Percentiles rank a stretch among this genome's conserved stretches.
phyloP scores from a whole-genome alignment of 1,284 basidiomycete genomes.

The Cryptococcus hybrid region DNA sequence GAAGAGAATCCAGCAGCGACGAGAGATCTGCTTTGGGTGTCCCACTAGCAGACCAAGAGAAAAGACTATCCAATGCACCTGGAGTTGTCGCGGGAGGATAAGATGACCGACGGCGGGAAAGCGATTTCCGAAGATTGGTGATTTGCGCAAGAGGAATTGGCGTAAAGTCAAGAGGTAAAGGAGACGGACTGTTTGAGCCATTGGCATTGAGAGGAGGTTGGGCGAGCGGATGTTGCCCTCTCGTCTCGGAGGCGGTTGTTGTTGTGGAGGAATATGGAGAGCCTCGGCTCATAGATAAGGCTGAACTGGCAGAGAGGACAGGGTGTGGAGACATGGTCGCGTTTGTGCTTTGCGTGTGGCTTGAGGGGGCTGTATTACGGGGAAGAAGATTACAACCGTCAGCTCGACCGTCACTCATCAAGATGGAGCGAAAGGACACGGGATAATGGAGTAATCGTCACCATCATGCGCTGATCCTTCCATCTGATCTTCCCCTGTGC shows the following conservation, averaged over 20 bases:
- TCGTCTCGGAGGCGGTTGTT: no score
- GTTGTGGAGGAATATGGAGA: not conserved
- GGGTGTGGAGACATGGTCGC: no score
- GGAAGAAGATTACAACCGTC: no score
- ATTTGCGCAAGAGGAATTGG: slow-evolving; percentile 7
- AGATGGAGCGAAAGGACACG: no score
- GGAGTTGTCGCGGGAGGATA: slow-evolving; percentile 28
- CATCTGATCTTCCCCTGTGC: no score
- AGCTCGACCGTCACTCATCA: no score
- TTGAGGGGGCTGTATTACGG: no score
- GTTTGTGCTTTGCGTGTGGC: no score
- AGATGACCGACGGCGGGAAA: slow-evolving; percentile 28
- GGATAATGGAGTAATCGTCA: no score
- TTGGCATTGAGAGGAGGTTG: slow-evolving; percentile 7
- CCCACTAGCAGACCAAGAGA: slow-evolving; percentile 21
- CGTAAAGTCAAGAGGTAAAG: slow-evolving; percentile 11
- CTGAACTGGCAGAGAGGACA: no score
- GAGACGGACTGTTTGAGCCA: slow-evolving; percentile 1
- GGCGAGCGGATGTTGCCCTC: not conserved
- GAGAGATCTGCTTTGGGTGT: slow-evolving; percentile 10
- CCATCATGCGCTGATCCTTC: no score
- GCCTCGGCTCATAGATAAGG: not conserved
- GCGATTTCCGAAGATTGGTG: slow-evolving; percentile 9
- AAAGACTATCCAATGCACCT: slow-evolving; percentile 15
- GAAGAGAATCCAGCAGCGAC: not conserved